phyloP scores from a whole-genome alignment of 495 filamentous ascomycete species.

The Penicillium pancosmium region DNA sequence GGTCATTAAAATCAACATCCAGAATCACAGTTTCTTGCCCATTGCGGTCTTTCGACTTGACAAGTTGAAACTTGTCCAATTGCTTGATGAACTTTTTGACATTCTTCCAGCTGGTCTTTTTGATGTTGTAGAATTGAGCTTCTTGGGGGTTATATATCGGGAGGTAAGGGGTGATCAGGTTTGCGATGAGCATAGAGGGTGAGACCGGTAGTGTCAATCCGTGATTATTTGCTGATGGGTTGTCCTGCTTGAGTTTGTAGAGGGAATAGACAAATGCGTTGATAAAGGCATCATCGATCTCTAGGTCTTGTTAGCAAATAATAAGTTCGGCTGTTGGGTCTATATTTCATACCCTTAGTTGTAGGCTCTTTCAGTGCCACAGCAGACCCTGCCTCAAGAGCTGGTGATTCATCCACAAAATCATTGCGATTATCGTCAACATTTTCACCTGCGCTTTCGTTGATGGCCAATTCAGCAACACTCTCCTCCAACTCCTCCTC shows the following conservation, averaged over 20 bases:
- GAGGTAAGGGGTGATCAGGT: slow-evolving; percentile 67
- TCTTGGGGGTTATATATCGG: slow-evolving; percentile 59
- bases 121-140: slow-evolving; percentile 64
- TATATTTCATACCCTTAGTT: slow-evolving; percentile 50
- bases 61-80: slow-evolving; percentile 63
- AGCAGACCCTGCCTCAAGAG: slow-evolving; percentile 21
- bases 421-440: slow-evolving; percentile 34
- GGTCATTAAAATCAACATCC: slow-evolving; percentile 68
- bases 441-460: slow-evolving; percentile 33
- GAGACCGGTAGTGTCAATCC: slow-evolving; percentile 63
- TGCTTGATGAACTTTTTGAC: slow-evolving; percentile 74
- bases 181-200: slow-evolving; percentile 67
- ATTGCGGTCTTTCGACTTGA: slow-evolving; percentile 68
- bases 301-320: slow-evolving; percentile 39
- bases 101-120: slow-evolving; percentile 77
- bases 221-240: slow-evolving; percentile 49
- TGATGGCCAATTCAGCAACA: slow-evolving; percentile 46
- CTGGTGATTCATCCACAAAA: slow-evolving; percentile 12
- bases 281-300: slow-evolving; percentile 70
- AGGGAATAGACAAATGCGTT: slow-evolving; percentile 71
- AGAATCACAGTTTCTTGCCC: slow-evolving; percentile 67
- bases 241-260: slow-evolving; percentile 56
- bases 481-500: slow-evolving; percentile 37
- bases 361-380: slow-evolving; percentile 54
- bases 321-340: not conserved